These are phyloP conservation scores for Malus orientalis DNA, from an alignment of 306 rosid genomes.

Conservation along the genomic window DNA sequence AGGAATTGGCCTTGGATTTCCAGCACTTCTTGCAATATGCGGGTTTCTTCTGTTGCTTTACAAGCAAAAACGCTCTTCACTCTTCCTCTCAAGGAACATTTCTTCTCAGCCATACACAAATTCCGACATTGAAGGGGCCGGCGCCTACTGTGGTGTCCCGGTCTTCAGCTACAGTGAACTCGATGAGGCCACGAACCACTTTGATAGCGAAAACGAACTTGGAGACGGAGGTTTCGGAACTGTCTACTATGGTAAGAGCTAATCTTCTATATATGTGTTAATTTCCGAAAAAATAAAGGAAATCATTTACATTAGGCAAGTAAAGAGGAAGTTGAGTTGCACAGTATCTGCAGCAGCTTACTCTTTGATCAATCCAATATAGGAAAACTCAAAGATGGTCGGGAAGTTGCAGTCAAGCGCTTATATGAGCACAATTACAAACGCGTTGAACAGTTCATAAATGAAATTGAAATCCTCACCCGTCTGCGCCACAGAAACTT, in stretches of 20 bases:
- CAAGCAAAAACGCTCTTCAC: conserved; percentile 10
- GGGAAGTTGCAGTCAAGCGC: conserved; percentile 81
- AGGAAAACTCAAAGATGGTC: conserved; percentile 66
- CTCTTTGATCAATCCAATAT: conserved; percentile 8
- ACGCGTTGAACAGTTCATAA: conserved; percentile 49
- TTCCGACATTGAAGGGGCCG: conserved; percentile 22
- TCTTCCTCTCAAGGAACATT: conserved; percentile 5
- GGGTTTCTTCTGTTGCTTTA: neutral
- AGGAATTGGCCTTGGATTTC: conserved; percentile 11
- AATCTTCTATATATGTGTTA: neutral
- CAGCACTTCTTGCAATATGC: neutral
- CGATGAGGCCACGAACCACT: conserved; percentile 49
- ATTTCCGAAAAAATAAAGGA: neutral
- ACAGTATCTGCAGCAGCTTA: neutral
- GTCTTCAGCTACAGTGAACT: conserved; percentile 49
- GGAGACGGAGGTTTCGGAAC: conserved; percentile 70
- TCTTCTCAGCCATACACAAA: conserved; percentile 11
- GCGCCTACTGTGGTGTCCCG: conserved; percentile 32
- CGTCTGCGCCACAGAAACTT: conserved; percentile 54
- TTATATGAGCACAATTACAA: conserved; percentile 48
- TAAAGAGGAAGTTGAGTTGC: neutral
- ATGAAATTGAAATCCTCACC: conserved; percentile 57
- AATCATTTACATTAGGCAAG: neutral
- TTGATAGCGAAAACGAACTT: conserved; percentile 31
- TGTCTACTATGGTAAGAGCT: conserved; percentile 48